These are phyloP conservation scores for Rubia peregrina DNA, from an alignment of 305 asterid genomes.

Conservation along the genomic window DNA sequence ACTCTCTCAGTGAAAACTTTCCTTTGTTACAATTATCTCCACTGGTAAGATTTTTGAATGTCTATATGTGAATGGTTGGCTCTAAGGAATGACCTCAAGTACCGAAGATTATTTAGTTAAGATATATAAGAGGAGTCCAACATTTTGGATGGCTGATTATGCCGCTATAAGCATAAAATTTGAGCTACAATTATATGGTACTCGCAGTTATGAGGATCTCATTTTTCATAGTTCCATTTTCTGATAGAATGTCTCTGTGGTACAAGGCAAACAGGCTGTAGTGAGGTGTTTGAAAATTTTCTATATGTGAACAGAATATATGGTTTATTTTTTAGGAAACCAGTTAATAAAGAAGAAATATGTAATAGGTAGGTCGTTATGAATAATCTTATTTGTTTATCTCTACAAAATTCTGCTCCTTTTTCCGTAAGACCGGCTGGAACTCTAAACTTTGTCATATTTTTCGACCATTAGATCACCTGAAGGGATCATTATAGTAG, in stretches of 20 bases:
- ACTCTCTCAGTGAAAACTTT: too few species aligned
- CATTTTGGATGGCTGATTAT: not conserved
- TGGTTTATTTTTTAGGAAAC: not conserved
- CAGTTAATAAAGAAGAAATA: not conserved
- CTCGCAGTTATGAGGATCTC: too few species aligned
- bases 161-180: not conserved
- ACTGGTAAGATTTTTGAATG: not conserved
- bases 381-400: not conserved
- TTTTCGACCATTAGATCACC: slow-evolving; percentile 76
- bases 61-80: not conserved
- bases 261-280: not conserved
- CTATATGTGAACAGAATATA: not conserved
- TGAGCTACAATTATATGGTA: not conserved
- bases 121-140: not conserved
- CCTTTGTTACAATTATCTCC: not conserved
- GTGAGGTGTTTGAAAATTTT: not conserved
- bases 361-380: not conserved
- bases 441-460: slow-evolving; percentile 15
- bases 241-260: not conserved
- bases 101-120: not conserved
- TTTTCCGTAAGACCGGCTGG: not conserved
- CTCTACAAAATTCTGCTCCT: not conserved
- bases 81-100: not conserved
- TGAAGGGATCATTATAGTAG: slow-evolving; percentile 96
- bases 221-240: not conserved